Percentiles rank a stretch among this genome's conserved stretches.
Evolutionary conservation across 169 alveolate species (phyloP).

Genomic region (Plasmodium inui): DNA sequence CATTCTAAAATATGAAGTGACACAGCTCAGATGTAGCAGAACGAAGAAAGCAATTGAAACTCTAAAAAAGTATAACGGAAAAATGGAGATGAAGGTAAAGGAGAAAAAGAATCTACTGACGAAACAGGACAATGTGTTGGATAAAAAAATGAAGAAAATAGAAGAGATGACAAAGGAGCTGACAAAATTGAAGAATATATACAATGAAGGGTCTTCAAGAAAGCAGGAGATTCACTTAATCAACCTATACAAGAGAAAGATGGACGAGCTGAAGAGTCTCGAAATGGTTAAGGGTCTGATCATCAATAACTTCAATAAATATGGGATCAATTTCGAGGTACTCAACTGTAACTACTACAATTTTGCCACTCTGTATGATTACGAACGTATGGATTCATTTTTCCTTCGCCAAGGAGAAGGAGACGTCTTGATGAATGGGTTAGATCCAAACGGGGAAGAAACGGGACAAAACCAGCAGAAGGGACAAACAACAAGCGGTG

Average conservation of each 20-base stretch:
- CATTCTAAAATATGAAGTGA: constrained; percentile 31
- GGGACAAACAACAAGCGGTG: background rate
- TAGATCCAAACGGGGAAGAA: background rate
- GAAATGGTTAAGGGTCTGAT: constrained; percentile 24
- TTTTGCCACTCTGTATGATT: constrained; percentile 43
- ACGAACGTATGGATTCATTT: background rate
- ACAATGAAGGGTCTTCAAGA: constrained; percentile 38
- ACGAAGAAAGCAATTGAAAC: constrained; percentile 72
- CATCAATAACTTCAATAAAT: constrained; percentile 25
- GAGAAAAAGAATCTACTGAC: constrained; percentile 34
- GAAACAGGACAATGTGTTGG: constrained; percentile 17
- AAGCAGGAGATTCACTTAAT: constrained; percentile 39
- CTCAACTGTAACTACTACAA: constrained; percentile 32
- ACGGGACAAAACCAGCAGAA: too few relatives aligned
- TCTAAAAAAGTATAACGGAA: constrained; percentile 21
- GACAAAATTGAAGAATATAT: constrained; percentile 4
- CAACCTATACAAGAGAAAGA: background rate
- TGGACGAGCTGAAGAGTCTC: constrained; percentile 21
- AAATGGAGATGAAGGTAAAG: constrained; percentile 19
- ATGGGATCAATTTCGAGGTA: constrained; percentile 49
- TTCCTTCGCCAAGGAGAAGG: background rate
- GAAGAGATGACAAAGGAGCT: background rate
- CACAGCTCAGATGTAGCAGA: constrained; percentile 30
- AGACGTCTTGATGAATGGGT: background rate
- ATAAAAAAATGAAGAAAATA: constrained; percentile 12